These are phyloP conservation scores for Pholiota conissans DNA, from an alignment of 768 basidiomycete species.

Conservation along the genomic window DNA sequence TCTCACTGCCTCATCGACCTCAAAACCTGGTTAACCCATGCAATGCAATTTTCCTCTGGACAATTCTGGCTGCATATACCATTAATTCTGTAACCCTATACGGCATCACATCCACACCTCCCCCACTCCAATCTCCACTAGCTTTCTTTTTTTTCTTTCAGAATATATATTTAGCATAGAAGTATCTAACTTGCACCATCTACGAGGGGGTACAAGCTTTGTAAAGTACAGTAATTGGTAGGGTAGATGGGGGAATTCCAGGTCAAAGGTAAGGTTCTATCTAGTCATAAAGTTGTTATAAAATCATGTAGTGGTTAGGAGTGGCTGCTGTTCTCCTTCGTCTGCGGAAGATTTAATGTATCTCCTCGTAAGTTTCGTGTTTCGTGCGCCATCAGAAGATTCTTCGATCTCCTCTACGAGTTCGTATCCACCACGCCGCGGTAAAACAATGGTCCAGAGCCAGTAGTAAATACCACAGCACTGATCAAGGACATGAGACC, in stretches of 20 bases:
- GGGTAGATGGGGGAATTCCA: background rate
- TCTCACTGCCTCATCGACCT: slow-evolving; percentile 6
- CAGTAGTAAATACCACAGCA: slow-evolving; percentile 34
- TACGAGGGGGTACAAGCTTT: background rate
- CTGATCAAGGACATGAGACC: slow-evolving; percentile 14
- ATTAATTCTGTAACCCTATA: background rate
- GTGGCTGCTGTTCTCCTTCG: slow-evolving; percentile 11
- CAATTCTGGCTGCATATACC: background rate
- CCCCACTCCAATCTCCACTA: background rate
- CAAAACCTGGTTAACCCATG: background rate
- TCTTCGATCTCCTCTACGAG: slow-evolving; percentile 48
- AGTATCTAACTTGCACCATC: slow-evolving; percentile 1
- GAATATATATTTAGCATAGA: background rate
- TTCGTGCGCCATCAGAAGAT: slow-evolving; percentile 33
- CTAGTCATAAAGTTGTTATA: background rate
- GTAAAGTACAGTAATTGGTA: slow-evolving; percentile 3
- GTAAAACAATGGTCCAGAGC: slow-evolving; percentile 45
- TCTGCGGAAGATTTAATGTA: slow-evolving; percentile 20
- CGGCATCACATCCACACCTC: background rate
- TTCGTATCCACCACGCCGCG: slow-evolving; percentile 43
- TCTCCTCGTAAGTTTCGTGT: slow-evolving; percentile 31
- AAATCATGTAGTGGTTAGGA: background rate
- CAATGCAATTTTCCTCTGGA: background rate
- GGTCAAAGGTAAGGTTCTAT: background rate
- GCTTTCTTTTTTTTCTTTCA: background rate